These are phyloP conservation scores for Aschersonia sp. DNA, from an alignment of 2,329 filamentous ascomycete genomes.

Conservation along the genomic window DNA sequence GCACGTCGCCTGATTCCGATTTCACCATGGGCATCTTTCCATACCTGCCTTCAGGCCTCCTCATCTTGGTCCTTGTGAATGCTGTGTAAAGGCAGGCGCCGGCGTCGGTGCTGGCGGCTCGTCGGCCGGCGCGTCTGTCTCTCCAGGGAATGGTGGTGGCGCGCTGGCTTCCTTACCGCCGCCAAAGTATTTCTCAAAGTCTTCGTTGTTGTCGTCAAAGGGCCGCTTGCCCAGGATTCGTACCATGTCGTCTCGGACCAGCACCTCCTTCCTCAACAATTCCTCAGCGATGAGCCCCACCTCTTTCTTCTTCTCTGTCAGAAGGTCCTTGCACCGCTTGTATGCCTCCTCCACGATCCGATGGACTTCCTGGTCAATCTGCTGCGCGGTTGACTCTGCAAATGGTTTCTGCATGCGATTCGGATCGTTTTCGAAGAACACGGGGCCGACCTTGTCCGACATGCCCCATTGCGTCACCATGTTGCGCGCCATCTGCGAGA, in stretches of 20 bases:
- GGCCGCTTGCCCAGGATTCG: constrained; percentile 72
- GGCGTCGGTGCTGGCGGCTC: constrained; percentile 22
- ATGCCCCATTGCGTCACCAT: constrained; percentile 99
- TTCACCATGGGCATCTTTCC: too few species aligned
- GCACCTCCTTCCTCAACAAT: constrained; percentile 78
- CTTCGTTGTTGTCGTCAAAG: constrained; percentile 71
- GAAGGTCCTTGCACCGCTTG: constrained; percentile 71
- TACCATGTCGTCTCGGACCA: constrained; percentile 84
- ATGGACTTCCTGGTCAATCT: constrained; percentile 83
- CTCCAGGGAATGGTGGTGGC: constrained; percentile 38
- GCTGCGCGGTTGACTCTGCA: constrained; percentile 81
- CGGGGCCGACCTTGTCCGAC: constrained; percentile 83
- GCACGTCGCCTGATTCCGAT: too few species aligned
- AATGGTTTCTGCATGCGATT: constrained; percentile 88
- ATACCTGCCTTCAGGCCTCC: constrained; percentile 2
- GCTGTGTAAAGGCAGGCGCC: constrained; percentile 21
- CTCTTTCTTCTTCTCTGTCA: constrained; percentile 76
- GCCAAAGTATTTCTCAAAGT: constrained; percentile 91
- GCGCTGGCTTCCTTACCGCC: constrained; percentile 40
- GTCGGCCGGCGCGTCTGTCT: constrained; percentile 24
- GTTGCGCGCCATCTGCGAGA: constrained; percentile 83
- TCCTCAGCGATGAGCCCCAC: constrained; percentile 87
- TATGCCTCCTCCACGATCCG: constrained; percentile 88
- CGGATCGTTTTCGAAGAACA: constrained; percentile 77
- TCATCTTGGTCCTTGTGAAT: constrained; percentile 5